Evolutionary conservation across 1,284 basidiomycete genomes (phyloP), one percentile per base, ranked within the genome.

Genomic region (Pseudozyma sp.): DNA sequence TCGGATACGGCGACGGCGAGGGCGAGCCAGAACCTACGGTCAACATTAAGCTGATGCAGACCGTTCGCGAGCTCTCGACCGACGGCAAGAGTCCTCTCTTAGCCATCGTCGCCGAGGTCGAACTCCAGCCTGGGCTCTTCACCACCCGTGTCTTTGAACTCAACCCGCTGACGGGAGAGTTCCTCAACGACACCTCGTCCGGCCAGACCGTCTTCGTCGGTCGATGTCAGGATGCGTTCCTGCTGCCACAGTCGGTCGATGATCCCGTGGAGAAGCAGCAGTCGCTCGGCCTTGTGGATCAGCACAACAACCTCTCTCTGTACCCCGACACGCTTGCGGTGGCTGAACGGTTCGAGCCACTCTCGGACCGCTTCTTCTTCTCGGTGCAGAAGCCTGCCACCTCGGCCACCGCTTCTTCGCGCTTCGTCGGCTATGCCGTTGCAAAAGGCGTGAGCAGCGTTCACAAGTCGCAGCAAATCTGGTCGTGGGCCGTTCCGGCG

Each of bases 271-370:
- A 65, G 49, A 55, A 52, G 7, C 84, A 85, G 43, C 89, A 87
- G 74, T 86, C 87, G 5, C 82, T 92, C 5, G 86, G 89, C 0
- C 82, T 92, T 19, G 81, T 93, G 33, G 91, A 93, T 78, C 88
- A 59, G 24, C 58, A 77, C 29, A 71, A 75, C 87, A 89, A 4
- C 19, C 54, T 81, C 30, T 60, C 50, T 46, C 62, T 81, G 33
- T 80, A 68, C 39, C 80, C 80, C 0, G 69, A 70, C 43, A 65
- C 72, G 29, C 56, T 73, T 10, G 70, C 70, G 31, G 68, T 81
- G 0, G 65, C 66, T 1, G 54, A 62, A 17, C 49, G 62, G 14
- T 77, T 82, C 50, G 74, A 59, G 17, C 54, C 67, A 24, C 43
- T 70, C 31, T 63, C 66, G 31, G 47, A 55, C 34, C 39, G 50